Evolutionary conservation across 1,284 basidiomycete species (phyloP), one percentile per base, ranked within the genome.

Genomic region (Trametes pubescens): DNA sequence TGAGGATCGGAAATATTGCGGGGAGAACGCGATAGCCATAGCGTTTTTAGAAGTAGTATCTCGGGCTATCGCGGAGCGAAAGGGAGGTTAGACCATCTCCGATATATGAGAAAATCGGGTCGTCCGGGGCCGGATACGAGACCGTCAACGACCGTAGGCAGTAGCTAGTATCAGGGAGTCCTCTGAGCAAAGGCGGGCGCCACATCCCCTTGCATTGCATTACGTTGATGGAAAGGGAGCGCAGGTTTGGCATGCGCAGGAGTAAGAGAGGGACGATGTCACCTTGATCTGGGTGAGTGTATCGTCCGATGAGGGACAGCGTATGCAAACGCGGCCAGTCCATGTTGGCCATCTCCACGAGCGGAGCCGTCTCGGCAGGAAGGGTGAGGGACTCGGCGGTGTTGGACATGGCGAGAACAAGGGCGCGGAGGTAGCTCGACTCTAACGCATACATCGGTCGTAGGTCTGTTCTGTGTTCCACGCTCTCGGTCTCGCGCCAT

Each of bases 41-140:
- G 11, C 22, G 22, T 7, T 18, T 16, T 43, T 43, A 16, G 13
- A 13, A 32, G 51, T 53, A 53, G 37, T 53, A 21, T 16, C 51
- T n/a, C 10, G 51, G 51, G 4, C 35, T 38, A 24, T 53, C 51
- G n/a, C 51, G 34, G 13, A 53, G 51, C n/a, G 51, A 38, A 10
- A 53, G 37, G 37, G n/a, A 24, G 11, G 51, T 40, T 7, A 53
- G 22, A 18, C 24, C 51, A 11, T 22, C 35, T 10, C 51, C 51
- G 21, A 51, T 21, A n/a, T 16, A 53, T 4, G 51, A 37, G 37
- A 53, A 53, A 11, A 65, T 38, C n/a, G 22, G 35, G 21, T 62
- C 61, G 22, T 53, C 51, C 16, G 56, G 55, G 38, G 53, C 51
- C n/a, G 61, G 61, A 35, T 57, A 62, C 9, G 55, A 22, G 2